A percentile compares a stretch with the other conserved stretches of the same genome.
phyloP scores from a whole-genome alignment of 2,329 filamentous ascomycete species.

The Colletotrichum eremochloae region DNA sequence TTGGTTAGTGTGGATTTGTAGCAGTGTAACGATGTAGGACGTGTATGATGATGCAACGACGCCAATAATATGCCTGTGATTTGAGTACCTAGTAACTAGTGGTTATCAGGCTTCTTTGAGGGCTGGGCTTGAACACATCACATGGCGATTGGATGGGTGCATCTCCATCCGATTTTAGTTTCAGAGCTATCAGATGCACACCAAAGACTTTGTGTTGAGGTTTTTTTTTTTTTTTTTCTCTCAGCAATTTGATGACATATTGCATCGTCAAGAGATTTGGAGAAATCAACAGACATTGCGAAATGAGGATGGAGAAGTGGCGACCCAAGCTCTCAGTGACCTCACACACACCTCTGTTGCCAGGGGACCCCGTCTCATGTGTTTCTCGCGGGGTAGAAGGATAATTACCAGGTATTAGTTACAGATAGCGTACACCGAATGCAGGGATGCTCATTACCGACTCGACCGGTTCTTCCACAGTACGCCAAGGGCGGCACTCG shows the following conservation, averaged over 20 bases:
- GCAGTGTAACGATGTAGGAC: background rate
- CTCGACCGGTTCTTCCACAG: constrained; percentile 10
- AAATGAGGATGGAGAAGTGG: background rate
- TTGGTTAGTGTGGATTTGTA: background rate
- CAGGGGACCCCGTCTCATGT: constrained; percentile 22
- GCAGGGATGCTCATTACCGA: constrained; percentile 28
- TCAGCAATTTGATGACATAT: constrained; percentile 5
- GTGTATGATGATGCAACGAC: constrained; percentile 29
- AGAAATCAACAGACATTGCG: background rate
- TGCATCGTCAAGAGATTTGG: constrained; percentile 7
- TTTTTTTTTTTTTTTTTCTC: background rate
- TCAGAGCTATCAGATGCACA: background rate
- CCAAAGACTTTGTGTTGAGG: background rate
- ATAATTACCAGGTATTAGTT: too few relatives aligned
- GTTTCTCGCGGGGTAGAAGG: constrained; percentile 32
- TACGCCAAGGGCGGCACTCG: background rate
- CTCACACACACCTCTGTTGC: constrained; percentile 13
- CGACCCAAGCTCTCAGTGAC: constrained; percentile 19
- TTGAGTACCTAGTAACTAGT: constrained; percentile 2
- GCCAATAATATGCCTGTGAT: background rate
- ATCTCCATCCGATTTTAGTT: constrained; percentile 1
- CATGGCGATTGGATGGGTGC: background rate
- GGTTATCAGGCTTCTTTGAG: background rate
- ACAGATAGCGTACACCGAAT: background rate
- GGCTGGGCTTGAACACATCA: background rate